phyloP scores from a whole-genome alignment of 805 yeast species.

The Yamadazyma sp. region DNA sequence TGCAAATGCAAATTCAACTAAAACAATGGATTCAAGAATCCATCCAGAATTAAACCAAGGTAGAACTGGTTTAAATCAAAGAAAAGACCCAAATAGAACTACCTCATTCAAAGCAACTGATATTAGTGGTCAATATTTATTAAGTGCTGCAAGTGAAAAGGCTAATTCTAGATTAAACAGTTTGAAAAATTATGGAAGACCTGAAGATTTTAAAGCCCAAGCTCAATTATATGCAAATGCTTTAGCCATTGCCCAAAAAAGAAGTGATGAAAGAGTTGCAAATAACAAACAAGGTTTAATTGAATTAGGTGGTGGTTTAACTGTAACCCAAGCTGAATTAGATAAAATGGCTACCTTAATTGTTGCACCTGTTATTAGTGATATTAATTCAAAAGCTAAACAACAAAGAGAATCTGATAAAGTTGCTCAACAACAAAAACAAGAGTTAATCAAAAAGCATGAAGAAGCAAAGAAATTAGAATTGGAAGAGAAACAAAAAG shows the following conservation, averaged over 20 bases:
- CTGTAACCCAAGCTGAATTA: constrained; percentile 71
- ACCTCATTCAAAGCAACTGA: constrained; percentile 38
- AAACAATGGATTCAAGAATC: constrained; percentile 37
- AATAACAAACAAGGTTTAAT: constrained; percentile 52
- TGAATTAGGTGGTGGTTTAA: constrained; percentile 85
- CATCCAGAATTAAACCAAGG: constrained; percentile 39
- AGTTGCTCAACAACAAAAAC: constrained; percentile 29
- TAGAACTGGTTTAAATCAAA: constrained; percentile 33
- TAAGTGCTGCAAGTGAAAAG: constrained; percentile 46
- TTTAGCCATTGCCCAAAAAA: constrained; percentile 69
- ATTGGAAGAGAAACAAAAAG: constrained; percentile 26
- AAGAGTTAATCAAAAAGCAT: constrained; percentile 32
- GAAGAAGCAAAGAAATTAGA: constrained; percentile 29
- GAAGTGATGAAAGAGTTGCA: constrained; percentile 53
- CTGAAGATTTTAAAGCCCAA: constrained; percentile 36
- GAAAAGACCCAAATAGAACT: constrained; percentile 32
- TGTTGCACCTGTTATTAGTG: constrained; percentile 79
- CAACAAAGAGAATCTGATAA: constrained; percentile 57
- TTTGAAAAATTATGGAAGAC: constrained; percentile 21
- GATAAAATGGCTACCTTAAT: constrained; percentile 73
- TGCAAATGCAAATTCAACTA: constrained; percentile 39
- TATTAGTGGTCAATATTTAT: constrained; percentile 45
- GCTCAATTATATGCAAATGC: constrained; percentile 70
- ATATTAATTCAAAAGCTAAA: constrained; percentile 66
- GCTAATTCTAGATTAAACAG: constrained; percentile 43